These are phyloP conservation scores for Cladobotryum protrusum DNA, from an alignment of 2,329 filamentous ascomycete species.

Conservation along the genomic window DNA sequence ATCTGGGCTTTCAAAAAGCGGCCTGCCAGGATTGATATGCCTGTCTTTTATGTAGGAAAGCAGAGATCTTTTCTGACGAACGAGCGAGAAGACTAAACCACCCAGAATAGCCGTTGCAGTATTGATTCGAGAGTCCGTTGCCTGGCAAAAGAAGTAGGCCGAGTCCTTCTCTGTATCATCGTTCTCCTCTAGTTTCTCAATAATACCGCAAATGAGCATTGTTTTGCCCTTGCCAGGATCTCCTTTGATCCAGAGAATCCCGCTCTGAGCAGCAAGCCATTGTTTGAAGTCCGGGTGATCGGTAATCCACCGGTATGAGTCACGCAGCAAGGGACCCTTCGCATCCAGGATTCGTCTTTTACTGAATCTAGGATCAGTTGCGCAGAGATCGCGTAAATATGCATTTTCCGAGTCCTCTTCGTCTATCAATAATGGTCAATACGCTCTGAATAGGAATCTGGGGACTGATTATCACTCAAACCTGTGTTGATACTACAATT, in stretches of 20 bases:
- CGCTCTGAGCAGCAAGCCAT: constrained; percentile 8
- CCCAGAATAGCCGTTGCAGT: constrained; percentile 34
- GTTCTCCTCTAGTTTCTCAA: constrained; percentile 11
- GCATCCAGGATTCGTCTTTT: constrained; percentile 28
- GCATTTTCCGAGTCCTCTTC: no score
- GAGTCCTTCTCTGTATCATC: background rate
- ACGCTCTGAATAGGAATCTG: no score
- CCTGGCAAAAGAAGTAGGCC: constrained; percentile 6
- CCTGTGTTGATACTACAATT: no score
- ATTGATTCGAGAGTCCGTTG: constrained; percentile 27
- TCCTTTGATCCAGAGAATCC: constrained; percentile 33
- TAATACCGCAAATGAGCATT: constrained; percentile 35
- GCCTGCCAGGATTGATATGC: constrained; percentile 17
- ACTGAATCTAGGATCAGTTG: constrained; percentile 13
- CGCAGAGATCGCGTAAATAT: no score
- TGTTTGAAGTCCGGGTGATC: constrained; percentile 18
- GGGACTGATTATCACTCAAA: no score
- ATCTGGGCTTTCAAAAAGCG: constrained; percentile 36
- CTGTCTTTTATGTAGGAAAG: constrained; percentile 26
- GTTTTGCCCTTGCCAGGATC: constrained; percentile 39
- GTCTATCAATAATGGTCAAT: no score
- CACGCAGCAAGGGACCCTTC: constrained; percentile 28
- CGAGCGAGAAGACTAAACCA: constrained; percentile 36
- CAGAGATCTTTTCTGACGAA: constrained; percentile 26
- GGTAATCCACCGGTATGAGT: constrained; percentile 30